Conservation (phyloP, 352 stramenopile species). For the Phytophthora megakarya region DNA sequence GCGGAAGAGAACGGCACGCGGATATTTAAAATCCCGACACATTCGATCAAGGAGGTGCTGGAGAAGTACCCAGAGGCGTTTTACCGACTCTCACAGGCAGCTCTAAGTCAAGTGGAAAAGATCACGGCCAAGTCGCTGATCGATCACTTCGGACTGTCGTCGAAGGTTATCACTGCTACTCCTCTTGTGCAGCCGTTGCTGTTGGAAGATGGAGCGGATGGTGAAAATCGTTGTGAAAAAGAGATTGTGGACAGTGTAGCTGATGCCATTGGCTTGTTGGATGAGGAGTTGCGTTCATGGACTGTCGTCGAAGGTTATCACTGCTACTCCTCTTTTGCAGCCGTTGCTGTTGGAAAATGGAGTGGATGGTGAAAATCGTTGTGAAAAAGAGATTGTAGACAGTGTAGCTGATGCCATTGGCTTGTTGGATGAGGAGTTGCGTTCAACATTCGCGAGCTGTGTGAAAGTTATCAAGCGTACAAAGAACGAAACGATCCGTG, state of each 20-base stretch:
- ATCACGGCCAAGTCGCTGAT: constrained; percentile 81
- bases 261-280: constrained; percentile 53
- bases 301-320: constrained; percentile 49
- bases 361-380: constrained; percentile 10
- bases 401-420: constrained; percentile 52
- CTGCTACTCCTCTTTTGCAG: constrained; percentile 37
- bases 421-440: constrained; percentile 47
- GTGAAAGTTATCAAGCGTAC: constrained; percentile 38
- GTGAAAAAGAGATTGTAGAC: constrained; percentile 37
- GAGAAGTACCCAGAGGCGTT: constrained; percentile 70
- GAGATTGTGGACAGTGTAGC: constrained; percentile 44
- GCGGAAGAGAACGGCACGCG: constrained; percentile 54
- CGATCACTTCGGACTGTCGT: constrained; percentile 77
- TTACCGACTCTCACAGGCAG: constrained; percentile 73
- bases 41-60: constrained; percentile 56
- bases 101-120: constrained; percentile 82
- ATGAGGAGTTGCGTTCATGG: constrained; percentile 47
- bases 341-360: constrained; percentile 26
- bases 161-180: constrained; percentile 43
- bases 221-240: constrained; percentile 13
- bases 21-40: constrained; percentile 67
- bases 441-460: constrained; percentile 36
- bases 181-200: constrained; percentile 41
- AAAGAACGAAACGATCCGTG: constrained; percentile 37
- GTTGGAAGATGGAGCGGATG: constrained; percentile 20